phyloP scores from a whole-genome alignment of 2,329 filamentous ascomycete genomes.

The Ophiostoma fasciatum region DNA sequence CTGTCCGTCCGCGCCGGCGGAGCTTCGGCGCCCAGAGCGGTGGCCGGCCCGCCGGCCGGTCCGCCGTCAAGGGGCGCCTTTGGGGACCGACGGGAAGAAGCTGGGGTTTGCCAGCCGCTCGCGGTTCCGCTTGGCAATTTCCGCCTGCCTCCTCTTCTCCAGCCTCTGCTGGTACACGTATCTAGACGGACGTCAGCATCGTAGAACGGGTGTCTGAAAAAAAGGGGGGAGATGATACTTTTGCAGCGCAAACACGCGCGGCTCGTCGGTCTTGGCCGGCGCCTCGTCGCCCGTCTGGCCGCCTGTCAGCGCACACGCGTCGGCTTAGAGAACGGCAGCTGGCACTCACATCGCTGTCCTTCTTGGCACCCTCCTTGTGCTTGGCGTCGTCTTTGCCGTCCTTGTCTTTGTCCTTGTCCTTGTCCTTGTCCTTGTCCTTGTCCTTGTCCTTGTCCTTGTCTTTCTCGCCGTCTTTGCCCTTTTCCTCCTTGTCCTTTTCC shows the following conservation, averaged over 20 bases:
- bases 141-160: constrained; percentile 62
- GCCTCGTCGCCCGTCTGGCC: too few species aligned
- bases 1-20: too few species aligned
- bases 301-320: too few species aligned
- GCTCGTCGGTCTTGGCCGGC: constrained; percentile 47
- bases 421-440: constrained; percentile 22
- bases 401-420: constrained; percentile 21
- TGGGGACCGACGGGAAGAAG: constrained; percentile 76
- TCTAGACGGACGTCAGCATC: constrained; percentile 25
- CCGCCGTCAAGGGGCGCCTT: constrained; percentile 35
- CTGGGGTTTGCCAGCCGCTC: constrained; percentile 66
- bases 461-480: constrained; percentile 30
- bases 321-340: too few species aligned
- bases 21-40: too few species aligned
- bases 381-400: constrained; percentile 1
- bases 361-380: neutral
- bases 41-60: too few species aligned
- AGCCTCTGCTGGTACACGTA: constrained; percentile 77
- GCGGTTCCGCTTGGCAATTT: constrained; percentile 64
- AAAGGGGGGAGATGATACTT: constrained; percentile 39
- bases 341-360: neutral
- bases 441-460: constrained; percentile 28
- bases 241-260: constrained; percentile 70
- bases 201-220: neutral
- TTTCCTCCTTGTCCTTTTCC: constrained; percentile 38